Percentiles rank a stretch among this genome's conserved stretches.
Evolutionary conservation across 495 filamentous ascomycete genomes (phyloP).

Genomic region (Talaromyces wortmannii): DNA sequence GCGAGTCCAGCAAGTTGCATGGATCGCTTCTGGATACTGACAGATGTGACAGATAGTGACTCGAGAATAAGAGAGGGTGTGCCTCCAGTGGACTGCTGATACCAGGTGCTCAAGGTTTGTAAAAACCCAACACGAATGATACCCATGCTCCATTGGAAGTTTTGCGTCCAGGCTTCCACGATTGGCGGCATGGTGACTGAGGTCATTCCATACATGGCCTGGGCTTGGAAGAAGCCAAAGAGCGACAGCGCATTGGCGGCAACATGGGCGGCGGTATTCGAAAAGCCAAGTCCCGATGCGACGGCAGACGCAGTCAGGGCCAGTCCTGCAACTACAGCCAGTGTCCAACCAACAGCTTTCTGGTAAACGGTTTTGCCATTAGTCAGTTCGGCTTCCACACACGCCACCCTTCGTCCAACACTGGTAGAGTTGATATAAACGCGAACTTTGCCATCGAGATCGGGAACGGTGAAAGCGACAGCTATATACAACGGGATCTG

Average conservation of each 20-base stretch:
- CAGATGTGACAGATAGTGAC: constrained; percentile 58
- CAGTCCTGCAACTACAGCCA: constrained; percentile 68
- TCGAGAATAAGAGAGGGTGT: constrained; percentile 70
- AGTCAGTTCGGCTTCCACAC: constrained; percentile 71
- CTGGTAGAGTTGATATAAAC: constrained; percentile 59
- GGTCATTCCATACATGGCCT: constrained; percentile 76
- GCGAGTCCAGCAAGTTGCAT: constrained; percentile 22
- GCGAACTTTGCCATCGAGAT: constrained; percentile 70
- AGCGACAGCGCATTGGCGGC: constrained; percentile 76
- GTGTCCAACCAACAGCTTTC: constrained; percentile 70
- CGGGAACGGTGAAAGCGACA: constrained; percentile 58
- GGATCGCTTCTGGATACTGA: constrained; percentile 68
- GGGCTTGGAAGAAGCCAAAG: constrained; percentile 85
- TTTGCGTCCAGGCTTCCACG: constrained; percentile 80
- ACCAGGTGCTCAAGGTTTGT: constrained; percentile 77
- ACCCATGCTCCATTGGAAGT: constrained; percentile 88
- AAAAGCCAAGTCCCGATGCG: constrained; percentile 63
- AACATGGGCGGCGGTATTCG: constrained; percentile 87
- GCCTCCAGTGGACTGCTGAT: constrained; percentile 78
- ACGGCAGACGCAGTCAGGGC: constrained; percentile 66
- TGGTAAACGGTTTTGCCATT: constrained; percentile 82
- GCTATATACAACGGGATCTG: neutral
- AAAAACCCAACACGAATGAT: constrained; percentile 75
- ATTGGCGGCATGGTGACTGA: constrained; percentile 68
- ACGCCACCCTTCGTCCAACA: constrained; percentile 55